Evolutionary conservation across 176 grass and related monocot genomes (phyloP).

Genomic region (Calamus simplicifolius): DNA sequence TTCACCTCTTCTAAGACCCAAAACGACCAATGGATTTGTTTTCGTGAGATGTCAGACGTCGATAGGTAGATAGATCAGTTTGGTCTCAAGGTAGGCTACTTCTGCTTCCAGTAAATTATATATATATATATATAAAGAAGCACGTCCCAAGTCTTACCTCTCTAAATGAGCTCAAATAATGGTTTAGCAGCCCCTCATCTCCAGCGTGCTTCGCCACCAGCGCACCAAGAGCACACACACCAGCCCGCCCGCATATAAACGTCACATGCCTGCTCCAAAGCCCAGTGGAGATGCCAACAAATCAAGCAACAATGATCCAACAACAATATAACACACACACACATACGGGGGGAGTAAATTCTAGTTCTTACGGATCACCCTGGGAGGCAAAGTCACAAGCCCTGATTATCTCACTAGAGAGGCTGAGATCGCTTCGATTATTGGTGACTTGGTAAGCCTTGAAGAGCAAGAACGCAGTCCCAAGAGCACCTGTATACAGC

Average conservation of each 20-base stretch:
- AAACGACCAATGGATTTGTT: no score
- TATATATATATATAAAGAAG: not conserved
- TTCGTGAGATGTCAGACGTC: no score
- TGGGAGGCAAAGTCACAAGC: constrained; percentile 11
- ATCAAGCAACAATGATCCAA: not conserved
- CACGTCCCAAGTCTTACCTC: constrained; percentile 9
- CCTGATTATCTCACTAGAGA: constrained; percentile 21
- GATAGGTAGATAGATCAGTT: not conserved
- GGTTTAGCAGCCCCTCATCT: constrained; percentile 1
- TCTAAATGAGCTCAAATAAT: constrained; percentile 28
- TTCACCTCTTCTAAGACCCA: no score
- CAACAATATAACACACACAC: not conserved
- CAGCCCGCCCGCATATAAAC: constrained; percentile 31
- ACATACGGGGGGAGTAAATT: no score
- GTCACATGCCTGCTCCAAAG: constrained; percentile 19
- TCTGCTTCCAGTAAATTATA: not conserved
- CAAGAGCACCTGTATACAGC: constrained; percentile 19
- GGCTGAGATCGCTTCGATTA: constrained; percentile 12
- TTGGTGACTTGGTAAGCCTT: constrained; percentile 23
- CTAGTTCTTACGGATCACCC: not conserved
- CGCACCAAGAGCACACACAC: constrained; percentile 30
- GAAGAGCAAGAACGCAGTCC: constrained; percentile 27
- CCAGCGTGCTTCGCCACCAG: constrained; percentile 23
- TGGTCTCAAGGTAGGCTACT: not conserved
- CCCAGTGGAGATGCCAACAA: not conserved